Percentiles rank a stretch among this genome's conserved stretches.
Evolutionary conservation across 78 protist species (phyloP).

Genomic region (Capsaspora owczarzaki): DNA sequence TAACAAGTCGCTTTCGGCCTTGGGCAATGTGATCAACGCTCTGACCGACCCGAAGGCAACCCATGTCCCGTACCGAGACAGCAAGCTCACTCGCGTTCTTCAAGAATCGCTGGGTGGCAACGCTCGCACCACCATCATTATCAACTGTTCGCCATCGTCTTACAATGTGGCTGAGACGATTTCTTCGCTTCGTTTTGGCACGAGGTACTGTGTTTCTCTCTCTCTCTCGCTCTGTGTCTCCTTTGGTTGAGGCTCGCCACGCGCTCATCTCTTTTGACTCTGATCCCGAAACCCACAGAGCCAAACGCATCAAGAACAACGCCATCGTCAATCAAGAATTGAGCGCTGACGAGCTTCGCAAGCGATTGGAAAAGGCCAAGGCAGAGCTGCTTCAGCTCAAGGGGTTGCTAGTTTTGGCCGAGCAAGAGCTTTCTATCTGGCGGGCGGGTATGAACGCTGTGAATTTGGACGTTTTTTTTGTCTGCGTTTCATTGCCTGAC

Average conservation of each 20-base stretch:
- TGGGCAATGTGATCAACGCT: conserved; percentile 56
- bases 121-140: conserved; percentile 37
- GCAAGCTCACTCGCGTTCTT: conserved; percentile 46
- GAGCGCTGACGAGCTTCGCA: background rate
- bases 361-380: background rate
- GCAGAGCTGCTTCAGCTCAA: background rate
- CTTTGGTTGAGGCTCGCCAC: no score
- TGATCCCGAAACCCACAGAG: conserved; percentile 46
- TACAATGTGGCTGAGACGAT: conserved; percentile 8
- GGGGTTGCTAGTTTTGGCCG: background rate
- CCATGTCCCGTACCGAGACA: conserved; percentile 45
- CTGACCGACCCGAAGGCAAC: conserved; percentile 10
- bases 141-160: conserved; percentile 26
- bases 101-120: conserved; percentile 57
- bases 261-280: no score
- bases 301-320: conserved; percentile 73
- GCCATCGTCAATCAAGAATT: conserved; percentile 68
- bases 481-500: no score
- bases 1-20: conserved; percentile 59
- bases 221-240: background rate
- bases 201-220: background rate
- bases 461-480: no score
- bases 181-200: background rate
- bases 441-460: background rate
- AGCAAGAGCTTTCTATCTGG: background rate